Evolutionary conservation across 768 basidiomycete genomes (phyloP).

Genomic region (Termitomyces heimii): DNA sequence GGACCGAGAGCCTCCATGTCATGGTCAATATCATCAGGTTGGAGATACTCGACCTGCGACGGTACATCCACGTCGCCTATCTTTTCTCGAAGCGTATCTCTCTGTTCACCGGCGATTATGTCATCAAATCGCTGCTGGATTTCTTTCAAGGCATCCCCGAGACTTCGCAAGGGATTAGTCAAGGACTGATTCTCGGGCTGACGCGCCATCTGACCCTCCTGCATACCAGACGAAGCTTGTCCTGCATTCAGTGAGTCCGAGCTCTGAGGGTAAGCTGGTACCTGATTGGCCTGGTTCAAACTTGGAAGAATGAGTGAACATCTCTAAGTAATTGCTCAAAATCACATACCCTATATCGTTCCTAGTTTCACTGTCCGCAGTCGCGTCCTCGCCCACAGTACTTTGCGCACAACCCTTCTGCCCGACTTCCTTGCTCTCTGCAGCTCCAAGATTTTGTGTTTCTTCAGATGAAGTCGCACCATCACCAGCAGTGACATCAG

Average conservation of each 20-base stretch:
- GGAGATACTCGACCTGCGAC: conserved; percentile 71
- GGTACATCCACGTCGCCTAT: conserved; percentile 30
- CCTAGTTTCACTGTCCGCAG: conserved; percentile 21
- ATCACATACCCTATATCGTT: conserved; percentile 27
- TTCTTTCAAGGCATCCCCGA: conserved; percentile 80
- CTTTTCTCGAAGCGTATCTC: conserved; percentile 27
- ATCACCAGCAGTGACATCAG: conserved; percentile 39
- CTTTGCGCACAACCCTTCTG: conserved; percentile 25
- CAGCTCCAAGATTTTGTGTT: conserved; percentile 18
- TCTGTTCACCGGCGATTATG: conserved; percentile 47
- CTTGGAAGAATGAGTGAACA: conserved; percentile 10
- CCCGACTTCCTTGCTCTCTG: conserved; percentile 24
- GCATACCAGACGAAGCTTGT: conserved; percentile 33
- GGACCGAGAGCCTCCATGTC: conserved; percentile 89
- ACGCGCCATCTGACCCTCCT: conserved; percentile 37
- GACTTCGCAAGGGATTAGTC: conserved; percentile 63
- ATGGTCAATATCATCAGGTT: conserved; percentile 59
- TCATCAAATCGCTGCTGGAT: conserved; percentile 81
- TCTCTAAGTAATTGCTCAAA: background rate
- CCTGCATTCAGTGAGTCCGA: conserved; percentile 22
- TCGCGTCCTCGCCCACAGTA: conserved; percentile 20
- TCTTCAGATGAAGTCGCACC: conserved; percentile 29
- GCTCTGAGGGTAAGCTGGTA: conserved; percentile 10
- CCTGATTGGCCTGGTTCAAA: conserved; percentile 14
- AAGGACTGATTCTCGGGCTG: conserved; percentile 30